Percentiles rank a stretch among this genome's conserved stretches.
phyloP scores from a whole-genome alignment of 2,329 filamentous ascomycete genomes.

The Ascocoryne sarcoides region DNA sequence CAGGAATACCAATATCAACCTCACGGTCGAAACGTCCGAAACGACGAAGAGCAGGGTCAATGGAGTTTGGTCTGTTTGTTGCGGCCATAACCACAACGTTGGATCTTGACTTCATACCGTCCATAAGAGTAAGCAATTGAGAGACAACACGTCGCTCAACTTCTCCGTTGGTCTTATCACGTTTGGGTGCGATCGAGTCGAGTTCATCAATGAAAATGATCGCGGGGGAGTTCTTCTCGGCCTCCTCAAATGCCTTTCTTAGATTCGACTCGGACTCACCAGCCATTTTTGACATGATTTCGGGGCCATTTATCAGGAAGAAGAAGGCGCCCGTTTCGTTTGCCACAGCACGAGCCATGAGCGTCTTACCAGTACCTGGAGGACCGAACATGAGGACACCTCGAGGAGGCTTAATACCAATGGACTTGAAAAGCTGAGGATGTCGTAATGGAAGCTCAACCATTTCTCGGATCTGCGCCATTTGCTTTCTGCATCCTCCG shows the following conservation, averaged over 20 bases:
- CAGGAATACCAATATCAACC: conserved; percentile 95
- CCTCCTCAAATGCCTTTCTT: conserved; percentile 98
- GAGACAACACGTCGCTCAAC: conserved; percentile 98
- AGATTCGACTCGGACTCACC: conserved; percentile 98
- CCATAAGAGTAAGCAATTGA: conserved; percentile 94
- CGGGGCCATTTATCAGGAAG: conserved; percentile 97
- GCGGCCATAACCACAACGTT: conserved; percentile 99
- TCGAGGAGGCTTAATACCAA: conserved; percentile 98
- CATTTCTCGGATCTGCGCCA: conserved; percentile 98
- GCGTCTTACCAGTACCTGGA: conserved; percentile 97
- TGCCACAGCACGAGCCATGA: conserved; percentile 97
- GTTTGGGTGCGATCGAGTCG: conserved; percentile 97
- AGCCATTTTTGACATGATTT: conserved; percentile 99
- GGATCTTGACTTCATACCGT: conserved; percentile 98
- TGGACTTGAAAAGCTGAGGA: conserved; percentile 98
- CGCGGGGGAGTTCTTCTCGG: conserved; percentile 97
- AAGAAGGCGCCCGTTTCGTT: conserved; percentile 99
- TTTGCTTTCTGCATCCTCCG: conserved; percentile 98
- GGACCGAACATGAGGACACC: conserved; percentile 96
- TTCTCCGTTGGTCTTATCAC: conserved; percentile 99
- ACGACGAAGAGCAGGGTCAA: conserved; percentile 92
- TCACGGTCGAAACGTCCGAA: conserved; percentile 99
- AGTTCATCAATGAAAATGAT: conserved; percentile 99
- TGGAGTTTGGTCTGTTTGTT: conserved; percentile 97
- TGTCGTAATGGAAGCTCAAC: conserved; percentile 95